A percentile compares a stretch with the other conserved stretches of the same genome.
Conservation (phyloP, 805 yeast genomes). For the Priceomyces haplophilus region DNA sequence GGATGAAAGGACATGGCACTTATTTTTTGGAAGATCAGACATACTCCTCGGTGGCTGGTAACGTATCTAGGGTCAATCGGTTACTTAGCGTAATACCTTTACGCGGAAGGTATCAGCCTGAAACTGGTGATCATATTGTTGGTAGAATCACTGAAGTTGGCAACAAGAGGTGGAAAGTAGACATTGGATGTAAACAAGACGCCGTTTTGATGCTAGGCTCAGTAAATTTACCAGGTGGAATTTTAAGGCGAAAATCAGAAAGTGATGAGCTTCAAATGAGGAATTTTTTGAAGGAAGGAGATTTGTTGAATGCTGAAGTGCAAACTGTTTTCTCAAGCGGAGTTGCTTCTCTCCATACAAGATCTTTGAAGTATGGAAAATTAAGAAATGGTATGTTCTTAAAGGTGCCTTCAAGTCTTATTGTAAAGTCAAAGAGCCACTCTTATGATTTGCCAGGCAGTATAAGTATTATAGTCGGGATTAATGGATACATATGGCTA, state of each 20-base stretch:
- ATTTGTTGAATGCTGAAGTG: slow-evolving; percentile 91
- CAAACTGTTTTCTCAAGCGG: slow-evolving; percentile 89
- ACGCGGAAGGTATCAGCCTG: slow-evolving; percentile 85
- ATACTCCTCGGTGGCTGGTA: slow-evolving; percentile 90
- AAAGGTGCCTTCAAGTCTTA: slow-evolving; percentile 75
- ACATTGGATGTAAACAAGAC: slow-evolving; percentile 91
- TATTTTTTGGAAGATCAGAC: slow-evolving; percentile 73
- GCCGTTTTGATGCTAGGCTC: slow-evolving; percentile 93
- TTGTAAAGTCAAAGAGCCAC: slow-evolving; percentile 84
- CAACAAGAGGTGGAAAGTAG: slow-evolving; percentile 93
- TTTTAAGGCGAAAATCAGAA: slow-evolving; percentile 88
- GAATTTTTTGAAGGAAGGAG: slow-evolving; percentile 90
- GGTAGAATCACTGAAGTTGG: slow-evolving; percentile 96
- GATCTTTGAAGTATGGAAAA: slow-evolving; percentile 94
- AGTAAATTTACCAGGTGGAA: slow-evolving; percentile 96
- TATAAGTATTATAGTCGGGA: slow-evolving; percentile 85
- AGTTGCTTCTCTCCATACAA: slow-evolving; percentile 87
- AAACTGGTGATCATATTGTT: slow-evolving; percentile 92
- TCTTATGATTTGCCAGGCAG: slow-evolving; percentile 91
- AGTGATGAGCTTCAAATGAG: slow-evolving; percentile 97
- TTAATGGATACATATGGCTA: slow-evolving; percentile 93
- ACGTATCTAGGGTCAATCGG: slow-evolving; percentile 79
- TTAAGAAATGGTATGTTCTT: slow-evolving; percentile 85
- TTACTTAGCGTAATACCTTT: slow-evolving; percentile 82
- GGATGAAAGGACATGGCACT: slow-evolving; percentile 99